These are phyloP conservation scores for Fusarium nygamai DNA, from an alignment of 2,329 filamentous ascomycete genomes.

Conservation along the genomic window DNA sequence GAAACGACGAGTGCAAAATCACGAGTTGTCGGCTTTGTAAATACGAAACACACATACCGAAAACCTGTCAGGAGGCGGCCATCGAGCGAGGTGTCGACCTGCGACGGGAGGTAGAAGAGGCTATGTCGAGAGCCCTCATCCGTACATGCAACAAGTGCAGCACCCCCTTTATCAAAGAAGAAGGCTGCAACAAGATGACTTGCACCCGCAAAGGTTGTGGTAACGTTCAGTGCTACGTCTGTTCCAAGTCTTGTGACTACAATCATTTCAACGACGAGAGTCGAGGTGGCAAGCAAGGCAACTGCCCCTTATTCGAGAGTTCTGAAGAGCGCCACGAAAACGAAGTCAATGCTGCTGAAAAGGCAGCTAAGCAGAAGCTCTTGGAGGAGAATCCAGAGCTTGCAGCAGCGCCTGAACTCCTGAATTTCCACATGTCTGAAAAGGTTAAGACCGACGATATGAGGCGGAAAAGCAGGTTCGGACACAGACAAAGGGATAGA, in stretches of 20 bases:
- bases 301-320: constrained; percentile 76
- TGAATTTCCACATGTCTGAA: constrained; percentile 69
- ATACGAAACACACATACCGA: constrained; percentile 74
- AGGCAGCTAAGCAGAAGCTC: constrained; percentile 64
- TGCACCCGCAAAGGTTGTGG: constrained; percentile 67
- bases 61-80: constrained; percentile 74
- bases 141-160: constrained; percentile 76
- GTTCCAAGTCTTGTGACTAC: constrained; percentile 74
- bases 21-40: constrained; percentile 76
- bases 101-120: constrained; percentile 80
- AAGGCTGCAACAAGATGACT: constrained; percentile 85
- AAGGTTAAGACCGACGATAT: constrained; percentile 57
- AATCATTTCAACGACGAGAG: constrained; percentile 71
- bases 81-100: constrained; percentile 67
- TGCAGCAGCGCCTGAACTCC: constrained; percentile 56
- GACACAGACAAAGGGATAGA: background rate
- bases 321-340: constrained; percentile 67
- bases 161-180: constrained; percentile 81
- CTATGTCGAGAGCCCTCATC: constrained; percentile 83
- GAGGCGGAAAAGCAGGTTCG: constrained; percentile 28
- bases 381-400: constrained; percentile 69
- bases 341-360: constrained; percentile 72
- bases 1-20: constrained; percentile 70
- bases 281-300: constrained; percentile 59
- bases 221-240: constrained; percentile 74